Conservation (phyloP, 805 yeast species). For the Myxozyma neotropica region DNA sequence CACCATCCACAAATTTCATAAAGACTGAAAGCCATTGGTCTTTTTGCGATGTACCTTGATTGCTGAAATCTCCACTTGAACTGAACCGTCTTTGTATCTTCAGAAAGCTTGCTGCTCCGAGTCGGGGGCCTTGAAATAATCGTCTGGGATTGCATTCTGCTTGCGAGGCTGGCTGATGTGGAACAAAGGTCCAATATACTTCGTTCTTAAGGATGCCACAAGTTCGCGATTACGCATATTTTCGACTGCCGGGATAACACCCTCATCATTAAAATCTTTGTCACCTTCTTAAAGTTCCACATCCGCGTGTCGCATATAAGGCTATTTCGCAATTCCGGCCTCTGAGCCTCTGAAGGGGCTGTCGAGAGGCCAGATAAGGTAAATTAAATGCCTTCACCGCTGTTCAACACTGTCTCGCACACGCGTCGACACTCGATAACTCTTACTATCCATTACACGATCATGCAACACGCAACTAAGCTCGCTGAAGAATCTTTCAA, state of each 20-base stretch:
- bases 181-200: not conserved
- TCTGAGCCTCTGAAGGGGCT: no score
- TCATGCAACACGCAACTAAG: no score
- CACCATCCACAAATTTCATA: not conserved
- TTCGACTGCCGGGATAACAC: not conserved
- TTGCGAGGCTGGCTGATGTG: not conserved
- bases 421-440: no score
- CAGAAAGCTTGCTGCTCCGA: no score
- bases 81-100: not conserved
- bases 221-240: not conserved
- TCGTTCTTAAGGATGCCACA: not conserved
- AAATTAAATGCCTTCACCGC: no score
- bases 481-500: no score
- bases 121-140: not conserved
- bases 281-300: not conserved
- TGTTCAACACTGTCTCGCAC: no score
- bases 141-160: not conserved
- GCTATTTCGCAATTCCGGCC: no score
- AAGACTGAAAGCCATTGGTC: not conserved
- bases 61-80: not conserved
- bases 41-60: not conserved
- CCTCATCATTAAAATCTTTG: not conserved
- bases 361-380: no score
- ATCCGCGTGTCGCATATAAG: not conserved
- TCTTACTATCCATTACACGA: no score